Evolutionary conservation across 306 rosid species (phyloP), one percentile per base, ranked within the genome.

Genomic region (Alnus rubra): DNA sequence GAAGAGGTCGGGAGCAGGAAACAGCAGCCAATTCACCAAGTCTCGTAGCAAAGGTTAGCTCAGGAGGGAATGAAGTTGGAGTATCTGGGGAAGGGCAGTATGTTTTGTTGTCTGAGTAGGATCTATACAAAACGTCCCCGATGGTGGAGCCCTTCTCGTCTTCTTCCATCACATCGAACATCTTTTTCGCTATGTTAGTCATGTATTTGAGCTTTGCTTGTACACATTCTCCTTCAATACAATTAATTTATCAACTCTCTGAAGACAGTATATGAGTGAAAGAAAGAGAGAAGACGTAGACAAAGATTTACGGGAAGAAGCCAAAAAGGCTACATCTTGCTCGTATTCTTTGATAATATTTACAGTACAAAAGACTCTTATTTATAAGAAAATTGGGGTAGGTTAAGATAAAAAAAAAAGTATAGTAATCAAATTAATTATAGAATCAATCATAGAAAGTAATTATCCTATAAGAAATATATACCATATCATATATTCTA

Each of bases 161-260:
- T 76, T 82, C 88, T 50, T 85, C 88, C 81, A 56, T 75, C 62
- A 63, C 58, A 60, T 51, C 79, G 18, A 78, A 81, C 58, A 78
- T 82, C 47, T 56, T 52, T 65, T 79, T 79, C 53, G 86, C 88
- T 9, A 77, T 72, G 11, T 62, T 49, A 13, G 51, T 85, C 54
- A 73, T 53, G 79, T 53, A 52, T 42, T 42, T 52, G 16, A 85
- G 88, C 74, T 75, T 72, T 35, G 71, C 82, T 47, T 75, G 55
- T 60, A 82, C 67, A 58, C 16, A 16, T 60, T 64, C 64, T 42
- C 83, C 79, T 74, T 51, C 72, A 67, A 42, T 39, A 19, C 56
- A 58, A 70, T 3, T 42, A 54, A 69, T 16, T 23, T 49, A 49
- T 49, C 10, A 49, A 49, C 14, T 49, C 52, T 49, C 14, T 10